phyloP scores from a whole-genome alignment of 352 stramenopile genomes.

The Phytophthora agathidicida region DNA sequence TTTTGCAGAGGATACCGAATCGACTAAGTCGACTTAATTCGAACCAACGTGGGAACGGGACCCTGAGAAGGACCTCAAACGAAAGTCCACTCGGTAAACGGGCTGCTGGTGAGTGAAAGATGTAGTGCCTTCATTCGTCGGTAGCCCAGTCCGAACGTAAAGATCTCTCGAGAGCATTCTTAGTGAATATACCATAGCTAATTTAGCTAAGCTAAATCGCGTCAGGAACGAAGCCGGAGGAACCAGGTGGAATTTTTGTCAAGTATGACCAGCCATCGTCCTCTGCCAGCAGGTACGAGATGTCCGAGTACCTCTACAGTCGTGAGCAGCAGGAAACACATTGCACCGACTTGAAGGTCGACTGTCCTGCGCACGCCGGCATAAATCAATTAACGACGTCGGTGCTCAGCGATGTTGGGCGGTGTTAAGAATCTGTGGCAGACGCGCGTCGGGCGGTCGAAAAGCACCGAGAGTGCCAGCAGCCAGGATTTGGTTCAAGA shows the following conservation, averaged over 20 bases:
- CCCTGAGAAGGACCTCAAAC: too few relatives aligned
- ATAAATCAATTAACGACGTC: slow-evolving; percentile 16
- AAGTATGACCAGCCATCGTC: slow-evolving; percentile 28
- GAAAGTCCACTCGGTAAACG: too few relatives aligned
- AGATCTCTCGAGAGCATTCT: too few relatives aligned
- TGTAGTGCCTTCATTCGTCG: too few relatives aligned
- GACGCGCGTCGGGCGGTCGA: slow-evolving; percentile 49
- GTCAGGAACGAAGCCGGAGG: slow-evolving; percentile 15
- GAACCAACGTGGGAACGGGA: too few relatives aligned
- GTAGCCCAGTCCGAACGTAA: too few relatives aligned
- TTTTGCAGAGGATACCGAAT: too few relatives aligned
- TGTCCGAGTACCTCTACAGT: slow-evolving; percentile 36
- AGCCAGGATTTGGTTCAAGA: slow-evolving; percentile 7
- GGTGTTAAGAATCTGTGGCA: slow-evolving; percentile 73
- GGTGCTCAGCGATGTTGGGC: slow-evolving; percentile 9
- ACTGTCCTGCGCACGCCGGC: neutral
- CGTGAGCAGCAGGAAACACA: slow-evolving; percentile 8
- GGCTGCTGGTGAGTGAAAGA: too few relatives aligned
- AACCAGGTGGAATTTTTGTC: slow-evolving; percentile 26
- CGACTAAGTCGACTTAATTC: too few relatives aligned
- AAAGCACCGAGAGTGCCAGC: slow-evolving; percentile 21
- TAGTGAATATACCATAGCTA: too few relatives aligned
- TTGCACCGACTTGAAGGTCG: neutral
- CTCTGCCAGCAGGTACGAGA: slow-evolving; percentile 22
- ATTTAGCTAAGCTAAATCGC: slow-evolving; percentile 1